Evolutionary conservation across 306 rosid species (phyloP), one percentile per base, ranked within the genome.

Genomic region (Trifolium dubium): DNA sequence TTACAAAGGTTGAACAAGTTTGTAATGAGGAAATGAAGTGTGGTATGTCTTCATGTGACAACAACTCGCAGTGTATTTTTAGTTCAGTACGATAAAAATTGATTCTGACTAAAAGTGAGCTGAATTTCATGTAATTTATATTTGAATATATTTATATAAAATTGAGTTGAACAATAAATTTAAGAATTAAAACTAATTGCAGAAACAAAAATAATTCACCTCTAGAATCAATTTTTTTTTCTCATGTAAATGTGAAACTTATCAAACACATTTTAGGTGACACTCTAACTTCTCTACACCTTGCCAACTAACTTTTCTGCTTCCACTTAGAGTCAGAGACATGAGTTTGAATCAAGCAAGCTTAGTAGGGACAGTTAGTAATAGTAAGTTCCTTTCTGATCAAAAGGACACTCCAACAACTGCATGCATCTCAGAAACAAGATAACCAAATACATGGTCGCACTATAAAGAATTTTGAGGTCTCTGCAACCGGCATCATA

Each of bases 301-400:
- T 35, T 55, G 77, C 84, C 84, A 76, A 75, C 83, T 66, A 79
- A 77, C 39, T 8, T 58, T 66, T 31, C 39, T 60, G 65, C 59
- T 5, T 8, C 56, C 72, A 76, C 30, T 35, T 82, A 62, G 69
- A 85, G 81, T 67, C 78, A 63, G 85, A 81, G 74, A 74, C 74
- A 68, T 60, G 87, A 76, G 79, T 79, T 77, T 69, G 80, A 79
- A 70, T 83, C 78, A 87, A 87, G 90, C 91, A 80, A 83, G 56
- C 31, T 34, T 13, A 12, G 83, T 58, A 55, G 69, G 82, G 76
- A 83, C 77, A 77, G 79, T 63, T 67, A 23, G 23, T 23, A 23
- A 23, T 72, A 73, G 69, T 29, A 69, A 77, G 85, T 84, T 77
- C 54, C 77, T 54, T 77, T 80, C 81, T 68, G 3, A 62, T 34